Percentiles rank a stretch among this genome's conserved stretches.
phyloP scores from a whole-genome alignment of 306 rosid species.

The Cucurbita pepo region DNA sequence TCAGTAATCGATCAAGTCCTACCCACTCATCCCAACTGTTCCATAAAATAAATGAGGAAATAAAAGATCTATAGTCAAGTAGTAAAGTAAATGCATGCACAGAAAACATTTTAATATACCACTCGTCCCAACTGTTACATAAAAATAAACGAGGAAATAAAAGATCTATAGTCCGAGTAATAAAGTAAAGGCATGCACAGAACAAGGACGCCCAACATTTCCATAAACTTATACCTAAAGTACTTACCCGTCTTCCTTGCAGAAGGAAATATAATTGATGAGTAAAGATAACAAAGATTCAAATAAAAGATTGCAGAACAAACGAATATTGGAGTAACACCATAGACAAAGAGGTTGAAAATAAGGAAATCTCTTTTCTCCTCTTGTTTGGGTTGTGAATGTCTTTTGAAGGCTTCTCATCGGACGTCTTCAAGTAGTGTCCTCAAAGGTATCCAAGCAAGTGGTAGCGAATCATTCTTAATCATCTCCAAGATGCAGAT shows the following conservation, averaged over 20 bases:
- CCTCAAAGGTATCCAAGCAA: background rate
- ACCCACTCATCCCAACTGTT: constrained; percentile 97
- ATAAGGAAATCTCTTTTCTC: background rate
- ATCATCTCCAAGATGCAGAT: background rate
- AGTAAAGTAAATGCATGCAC: background rate
- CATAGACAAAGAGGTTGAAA: background rate
- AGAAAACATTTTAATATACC: constrained; percentile 13
- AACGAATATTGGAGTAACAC: background rate
- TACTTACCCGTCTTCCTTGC: background rate
- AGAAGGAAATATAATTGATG: background rate
- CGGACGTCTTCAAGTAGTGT: background rate
- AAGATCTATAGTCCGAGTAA: background rate
- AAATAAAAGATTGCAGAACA: background rate
- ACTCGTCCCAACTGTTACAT: constrained; percentile 77
- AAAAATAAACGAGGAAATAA: background rate
- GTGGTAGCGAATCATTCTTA: background rate
- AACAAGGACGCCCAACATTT: background rate
- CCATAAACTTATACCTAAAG: background rate
- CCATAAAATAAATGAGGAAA: background rate
- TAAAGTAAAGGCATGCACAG: background rate
- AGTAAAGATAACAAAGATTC: background rate
- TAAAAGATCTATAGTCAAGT: background rate
- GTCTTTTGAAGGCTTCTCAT: background rate
- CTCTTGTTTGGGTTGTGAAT: background rate
- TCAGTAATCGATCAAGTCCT: constrained; percentile 44